Base-by-base conservation (phyloP, 495 filamentous ascomycete species). In the Penicillium angulare region DNA sequence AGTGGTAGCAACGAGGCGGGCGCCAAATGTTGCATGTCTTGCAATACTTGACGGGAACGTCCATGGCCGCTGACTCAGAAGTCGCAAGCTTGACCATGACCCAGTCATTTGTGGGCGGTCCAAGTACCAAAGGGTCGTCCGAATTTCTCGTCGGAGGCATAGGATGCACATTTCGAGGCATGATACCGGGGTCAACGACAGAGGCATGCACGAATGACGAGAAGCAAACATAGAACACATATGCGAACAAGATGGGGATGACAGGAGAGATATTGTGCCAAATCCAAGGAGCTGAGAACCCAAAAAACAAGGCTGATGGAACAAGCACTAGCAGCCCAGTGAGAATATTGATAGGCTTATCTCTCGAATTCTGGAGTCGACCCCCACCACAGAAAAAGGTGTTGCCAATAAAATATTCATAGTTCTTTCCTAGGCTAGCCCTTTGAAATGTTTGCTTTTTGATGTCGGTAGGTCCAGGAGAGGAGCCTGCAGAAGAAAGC, bases 21-120 rank as follows among this genome's bases (percentile, higher is more conserved):
- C 93, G 88, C 93, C 93, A 98, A 53, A 97, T 89, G 58, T 87
- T 87, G 72, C 93, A 98, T 8, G 90, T 92, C 65, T 90, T 95
- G 77, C 93, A 98, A 68, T 93, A 97, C 68, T 98, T 98, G 49
- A 89, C 90, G 0, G 93, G 93, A 15, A 98, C 92, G 63, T 97
- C 93, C 87, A 98, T 95, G 7, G 89, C 89, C 7, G 88, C 86
- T 18, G 85, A 84, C 10, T 74, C 73, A 5, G 85, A 83, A 7
- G 80, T 86, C 16, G 86, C 77, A 6, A 91, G 86, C 53, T 89
- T 88, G 50, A 97, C 86, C 72, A 92, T 82, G 3, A 87, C 86
- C 93, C 93, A 98, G 56, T 90, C 87, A 46, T 87, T 96, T 1
- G 84, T 89, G 12, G 90, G 84, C 22, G 92, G 93, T 2, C 87